These are phyloP conservation scores for Coemansia sp. DNA, from an alignment of 192 early-diverging fungal species.

Conservation along the genomic window DNA sequence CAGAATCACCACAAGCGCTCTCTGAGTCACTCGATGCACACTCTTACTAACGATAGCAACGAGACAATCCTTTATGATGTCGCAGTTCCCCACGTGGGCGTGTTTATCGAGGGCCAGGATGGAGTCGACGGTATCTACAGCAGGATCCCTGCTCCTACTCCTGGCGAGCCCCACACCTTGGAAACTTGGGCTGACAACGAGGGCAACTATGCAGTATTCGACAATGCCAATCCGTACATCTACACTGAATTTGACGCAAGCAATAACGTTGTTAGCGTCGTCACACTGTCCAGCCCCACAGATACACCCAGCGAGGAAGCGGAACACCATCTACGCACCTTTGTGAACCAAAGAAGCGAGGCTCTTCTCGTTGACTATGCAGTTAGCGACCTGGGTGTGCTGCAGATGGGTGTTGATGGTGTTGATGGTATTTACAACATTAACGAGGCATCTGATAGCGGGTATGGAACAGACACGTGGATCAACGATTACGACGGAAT, in stretches of 20 bases:
- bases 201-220: conserved; percentile 23
- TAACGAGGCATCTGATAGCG: conserved; percentile 1
- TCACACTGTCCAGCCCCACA: neutral
- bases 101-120: conserved; percentile 7
- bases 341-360: conserved; percentile 18
- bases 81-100: neutral
- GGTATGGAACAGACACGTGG: conserved; percentile 23
- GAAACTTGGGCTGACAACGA: conserved; percentile 36
- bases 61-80: conserved; percentile 2
- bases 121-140: conserved; percentile 18
- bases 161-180: conserved; percentile 1
- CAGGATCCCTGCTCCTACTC: neutral
- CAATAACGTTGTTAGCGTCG: neutral
- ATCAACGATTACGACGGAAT: conserved; percentile 25
- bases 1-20: neutral
- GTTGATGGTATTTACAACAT: conserved; percentile 32
- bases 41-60: conserved; percentile 2
- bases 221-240: conserved; percentile 23
- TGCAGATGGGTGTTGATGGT: conserved; percentile 4
- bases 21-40: neutral
- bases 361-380: conserved; percentile 33
- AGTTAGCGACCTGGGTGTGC: conserved; percentile 18
- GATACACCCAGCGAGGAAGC: neutral
- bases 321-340: conserved; percentile 28
- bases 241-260: conserved; percentile 29